Base-by-base conservation (phyloP, 2,329 filamentous ascomycete species). In the Penicillium decumbens region DNA sequence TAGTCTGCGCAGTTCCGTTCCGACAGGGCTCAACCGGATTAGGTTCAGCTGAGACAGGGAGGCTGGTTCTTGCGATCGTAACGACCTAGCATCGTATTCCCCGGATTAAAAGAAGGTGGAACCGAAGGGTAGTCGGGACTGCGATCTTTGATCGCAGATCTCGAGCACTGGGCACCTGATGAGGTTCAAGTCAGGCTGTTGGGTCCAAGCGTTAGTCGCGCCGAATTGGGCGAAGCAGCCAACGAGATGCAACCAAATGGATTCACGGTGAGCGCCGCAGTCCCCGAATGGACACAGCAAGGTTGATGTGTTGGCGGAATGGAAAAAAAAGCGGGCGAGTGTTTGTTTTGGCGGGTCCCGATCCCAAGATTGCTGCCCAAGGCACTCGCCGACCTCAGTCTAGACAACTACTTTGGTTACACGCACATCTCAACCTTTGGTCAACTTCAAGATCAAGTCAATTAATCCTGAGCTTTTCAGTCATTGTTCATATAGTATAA, bases 101-200 rank as follows among this genome's bases (percentile, higher is more conserved):
- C 40, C 18, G 4, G 23, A 29, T 12, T 12, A 18, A 39, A 18
- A 27, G 32, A 20, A 12, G 6, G 41, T 18, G 33, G 18, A 25
- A 29, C 27, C 38, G 24, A 18, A 28, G 13, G 30, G 29, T 13
- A 9, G 42, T 39, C 30, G 45, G 27, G 37, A 45, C 38, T 43
- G 49, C 48, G 47, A 51, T 52, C 41, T 41, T 29, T 44, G 51
- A 51, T 54, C 49, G 52, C 33, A 15, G 41, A 38, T 35, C 38
- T 23, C 33, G 43, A 33, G 49, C 49, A 54, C 54, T 59, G 58
- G 56, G 56, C 59, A 61, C 50, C 59, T 61, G 59, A 61, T 58
- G 55, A 54, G 49, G 56, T 57, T 45, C 45, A 50, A 49, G 53
- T 61, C 47, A 58, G 59, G 59, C 54, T 55, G 52, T 53, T 49